Conservation (phyloP, 352 stramenopile genomes). For the Phytopythium helicoides region DNA sequence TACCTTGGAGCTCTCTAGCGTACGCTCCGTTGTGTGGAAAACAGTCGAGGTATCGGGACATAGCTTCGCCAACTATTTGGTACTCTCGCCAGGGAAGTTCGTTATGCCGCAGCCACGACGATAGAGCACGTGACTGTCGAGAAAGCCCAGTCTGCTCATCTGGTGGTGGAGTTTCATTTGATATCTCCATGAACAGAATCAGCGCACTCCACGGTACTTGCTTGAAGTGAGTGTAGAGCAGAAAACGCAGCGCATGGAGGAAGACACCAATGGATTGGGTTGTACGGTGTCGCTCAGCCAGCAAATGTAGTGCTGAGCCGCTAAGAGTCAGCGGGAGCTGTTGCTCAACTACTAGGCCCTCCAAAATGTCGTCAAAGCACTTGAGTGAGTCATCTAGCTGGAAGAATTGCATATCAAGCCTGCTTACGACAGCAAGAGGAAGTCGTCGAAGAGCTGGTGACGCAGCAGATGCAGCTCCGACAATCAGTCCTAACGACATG, state of each 20-base stretch:
- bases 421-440: slow-evolving; percentile 43
- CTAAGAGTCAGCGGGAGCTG: slow-evolving; percentile 55
- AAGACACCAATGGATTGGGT: slow-evolving; percentile 71
- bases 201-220: slow-evolving; percentile 58
- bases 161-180: slow-evolving; percentile 22
- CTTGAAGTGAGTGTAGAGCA: slow-evolving; percentile 66
- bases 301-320: slow-evolving; percentile 40
- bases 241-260: slow-evolving; percentile 53
- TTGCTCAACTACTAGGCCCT: slow-evolving; percentile 62
- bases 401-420: slow-evolving; percentile 77
- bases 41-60: not conserved
- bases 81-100: too few species aligned
- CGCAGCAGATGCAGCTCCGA: slow-evolving; percentile 65
- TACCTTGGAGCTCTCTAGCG: not conserved
- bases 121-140: not conserved
- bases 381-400: slow-evolving; percentile 72
- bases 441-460: slow-evolving; percentile 68
- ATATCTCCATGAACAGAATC: slow-evolving; percentile 33
- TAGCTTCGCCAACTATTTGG: too few species aligned
- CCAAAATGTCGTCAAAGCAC: slow-evolving; percentile 71
- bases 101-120: not conserved
- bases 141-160: not conserved
- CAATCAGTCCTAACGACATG: slow-evolving; percentile 50
- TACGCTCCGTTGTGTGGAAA: not conserved
- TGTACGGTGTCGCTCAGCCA: slow-evolving; percentile 45